Percentiles rank a stretch among this genome's conserved stretches.
Conservation (phyloP, 441 rosid species). For the Populus hybrid region DNA sequence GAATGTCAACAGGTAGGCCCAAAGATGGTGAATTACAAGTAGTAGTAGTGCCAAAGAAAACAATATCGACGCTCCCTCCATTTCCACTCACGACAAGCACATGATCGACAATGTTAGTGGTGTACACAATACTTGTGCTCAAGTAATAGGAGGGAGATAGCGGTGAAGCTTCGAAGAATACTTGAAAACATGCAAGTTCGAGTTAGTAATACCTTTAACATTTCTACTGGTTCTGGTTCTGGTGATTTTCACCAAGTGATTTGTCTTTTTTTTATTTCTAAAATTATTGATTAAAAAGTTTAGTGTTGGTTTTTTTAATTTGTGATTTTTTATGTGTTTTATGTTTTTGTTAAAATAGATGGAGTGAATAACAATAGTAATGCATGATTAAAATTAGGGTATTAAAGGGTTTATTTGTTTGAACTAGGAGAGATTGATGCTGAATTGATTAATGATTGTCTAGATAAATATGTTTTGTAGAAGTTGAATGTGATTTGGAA, state of each 20-base stretch:
- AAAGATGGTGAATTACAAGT: slow-evolving; percentile 46
- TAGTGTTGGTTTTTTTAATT: neutral
- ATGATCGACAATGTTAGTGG: slow-evolving; percentile 59
- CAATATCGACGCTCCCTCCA: slow-evolving; percentile 28
- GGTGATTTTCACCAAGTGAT: slow-evolving; percentile 92
- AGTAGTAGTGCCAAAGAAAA: slow-evolving; percentile 34
- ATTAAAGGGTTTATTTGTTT: neutral
- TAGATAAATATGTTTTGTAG: neutral
- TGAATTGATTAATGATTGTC: neutral
- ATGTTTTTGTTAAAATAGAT: neutral
- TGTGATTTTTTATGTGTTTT: neutral
- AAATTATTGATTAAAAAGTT: neutral
- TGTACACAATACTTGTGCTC: slow-evolving; percentile 61
- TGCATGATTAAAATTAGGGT: neutral
- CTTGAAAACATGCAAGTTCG: slow-evolving; percentile 87
- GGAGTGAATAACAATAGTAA: neutral
- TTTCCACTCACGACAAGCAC: slow-evolving; percentile 33
- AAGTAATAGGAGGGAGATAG: slow-evolving; percentile 84
- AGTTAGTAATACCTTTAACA: slow-evolving; percentile 84
- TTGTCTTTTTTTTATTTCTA: neutral
- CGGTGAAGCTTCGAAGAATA: slow-evolving; percentile 81
- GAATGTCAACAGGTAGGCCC: neutral
- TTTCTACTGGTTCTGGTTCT: slow-evolving; percentile 96
- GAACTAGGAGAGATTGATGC: neutral
- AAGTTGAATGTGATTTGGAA: neutral